Evolutionary conservation across 371 early-diverging fungal genomes (phyloP).

Genomic region (Haplosporangium sp.): DNA sequence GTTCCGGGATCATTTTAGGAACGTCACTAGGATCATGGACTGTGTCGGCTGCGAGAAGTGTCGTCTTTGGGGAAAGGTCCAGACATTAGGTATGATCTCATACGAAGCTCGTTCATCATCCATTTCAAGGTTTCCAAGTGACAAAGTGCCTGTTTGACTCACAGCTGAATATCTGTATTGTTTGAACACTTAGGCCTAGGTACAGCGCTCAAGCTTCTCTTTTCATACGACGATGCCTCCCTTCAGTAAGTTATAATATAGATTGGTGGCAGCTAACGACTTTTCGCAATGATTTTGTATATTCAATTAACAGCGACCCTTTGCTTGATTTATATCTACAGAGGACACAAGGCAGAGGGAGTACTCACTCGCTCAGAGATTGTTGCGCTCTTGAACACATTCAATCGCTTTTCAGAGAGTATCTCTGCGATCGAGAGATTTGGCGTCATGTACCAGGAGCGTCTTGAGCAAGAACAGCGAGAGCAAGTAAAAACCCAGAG

Average conservation of each 20-base stretch:
- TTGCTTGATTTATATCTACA: constrained; percentile 13
- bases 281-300: background rate
- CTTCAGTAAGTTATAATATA: constrained; percentile 61
- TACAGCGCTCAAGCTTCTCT: constrained; percentile 58
- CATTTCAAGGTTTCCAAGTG: constrained; percentile 59
- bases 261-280: background rate
- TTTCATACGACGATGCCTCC: constrained; percentile 83
- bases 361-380: constrained; percentile 86
- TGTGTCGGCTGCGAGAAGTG: constrained; percentile 99
- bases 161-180: constrained; percentile 33
- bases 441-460: constrained; percentile 74
- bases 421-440: constrained; percentile 77
- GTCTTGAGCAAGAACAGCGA: constrained; percentile 23
- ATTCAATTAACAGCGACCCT: background rate
- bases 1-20: constrained; percentile 93
- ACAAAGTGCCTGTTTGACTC: background rate
- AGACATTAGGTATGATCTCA: constrained; percentile 67
- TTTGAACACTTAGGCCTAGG: constrained; percentile 26
- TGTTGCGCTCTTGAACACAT: constrained; percentile 92
- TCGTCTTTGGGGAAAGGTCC: constrained; percentile 96
- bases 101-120: too few species aligned
- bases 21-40: constrained; percentile 97
- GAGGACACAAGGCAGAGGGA: constrained; percentile 62
- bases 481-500: background rate
- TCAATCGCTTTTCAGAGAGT: constrained; percentile 87